Evolutionary conservation across 495 filamentous ascomycete genomes (phyloP).

Genomic region (Daldinia grandis): DNA sequence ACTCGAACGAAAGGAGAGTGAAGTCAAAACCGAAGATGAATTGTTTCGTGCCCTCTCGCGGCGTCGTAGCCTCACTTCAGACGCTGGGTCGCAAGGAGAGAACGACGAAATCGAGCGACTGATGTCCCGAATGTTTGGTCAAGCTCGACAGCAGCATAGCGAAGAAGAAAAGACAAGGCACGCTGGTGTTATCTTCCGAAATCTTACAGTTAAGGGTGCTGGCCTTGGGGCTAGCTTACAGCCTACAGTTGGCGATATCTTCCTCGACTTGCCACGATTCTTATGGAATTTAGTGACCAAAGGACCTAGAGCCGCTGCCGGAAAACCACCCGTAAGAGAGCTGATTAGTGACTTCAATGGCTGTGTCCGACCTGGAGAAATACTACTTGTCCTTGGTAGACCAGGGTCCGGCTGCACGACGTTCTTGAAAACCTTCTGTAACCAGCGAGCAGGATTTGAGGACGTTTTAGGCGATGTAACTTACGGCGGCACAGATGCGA

Average conservation of each 20-base stretch:
- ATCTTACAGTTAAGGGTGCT: conserved; percentile 72
- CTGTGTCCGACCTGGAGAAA: conserved; percentile 56
- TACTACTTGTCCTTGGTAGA: conserved; percentile 73
- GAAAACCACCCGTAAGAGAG: conserved; percentile 63
- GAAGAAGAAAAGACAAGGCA: conserved; percentile 73
- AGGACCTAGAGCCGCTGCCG: conserved; percentile 45
- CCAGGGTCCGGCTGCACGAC: conserved; percentile 78
- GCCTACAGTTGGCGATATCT: conserved; percentile 68
- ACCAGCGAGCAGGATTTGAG: conserved; percentile 71
- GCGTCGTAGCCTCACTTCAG: conserved; percentile 55
- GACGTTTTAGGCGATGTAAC: conserved; percentile 68
- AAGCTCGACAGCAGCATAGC: conserved; percentile 64
- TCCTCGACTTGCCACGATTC: conserved; percentile 63
- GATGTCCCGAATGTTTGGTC: conserved; percentile 59
- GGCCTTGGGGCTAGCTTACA: conserved; percentile 73
- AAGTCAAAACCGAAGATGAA: conserved; percentile 57
- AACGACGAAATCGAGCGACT: conserved; percentile 54
- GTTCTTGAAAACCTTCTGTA: conserved; percentile 74
- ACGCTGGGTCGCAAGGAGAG: conserved; percentile 39
- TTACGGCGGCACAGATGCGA: conserved; percentile 70
- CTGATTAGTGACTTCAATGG: conserved; percentile 68
- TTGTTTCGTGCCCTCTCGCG: conserved; percentile 60
- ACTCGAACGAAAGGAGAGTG: conserved; percentile 8
- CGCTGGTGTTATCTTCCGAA: conserved; percentile 67
- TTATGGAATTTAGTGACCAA: conserved; percentile 57